A percentile compares a stretch with the other conserved stretches of the same genome.
Conservation (phyloP, 345 rosid species). For the Brassica incana region DNA sequence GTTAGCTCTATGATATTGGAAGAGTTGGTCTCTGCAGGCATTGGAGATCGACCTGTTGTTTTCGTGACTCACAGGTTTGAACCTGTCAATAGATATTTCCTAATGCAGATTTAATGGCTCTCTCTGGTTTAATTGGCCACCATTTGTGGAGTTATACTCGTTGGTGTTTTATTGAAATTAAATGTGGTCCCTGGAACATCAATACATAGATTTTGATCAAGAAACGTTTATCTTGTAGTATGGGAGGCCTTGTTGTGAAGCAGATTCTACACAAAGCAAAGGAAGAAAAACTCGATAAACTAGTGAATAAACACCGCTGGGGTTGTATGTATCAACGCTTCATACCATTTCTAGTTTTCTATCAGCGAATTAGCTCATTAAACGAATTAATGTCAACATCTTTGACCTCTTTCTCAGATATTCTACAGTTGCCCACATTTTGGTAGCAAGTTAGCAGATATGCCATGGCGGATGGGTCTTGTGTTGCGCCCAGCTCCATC, state of each 20-base stretch:
- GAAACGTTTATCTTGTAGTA: slow-evolving; percentile 52
- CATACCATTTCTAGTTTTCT: not conserved
- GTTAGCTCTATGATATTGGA: slow-evolving; percentile 78
- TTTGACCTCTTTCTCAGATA: slow-evolving; percentile 51
- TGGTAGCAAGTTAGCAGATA: slow-evolving; percentile 96
- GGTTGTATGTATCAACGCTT: slow-evolving; percentile 56
- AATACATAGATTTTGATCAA: slow-evolving; percentile 11
- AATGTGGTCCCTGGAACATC: slow-evolving; percentile 1
- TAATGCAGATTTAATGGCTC: not conserved
- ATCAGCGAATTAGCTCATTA: not conserved
- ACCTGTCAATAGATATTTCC: slow-evolving; percentile 12
- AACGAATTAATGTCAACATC: slow-evolving; percentile 3
- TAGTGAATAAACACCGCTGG: slow-evolving; percentile 92
- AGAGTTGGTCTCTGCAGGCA: slow-evolving; percentile 87
- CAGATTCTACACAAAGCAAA: slow-evolving; percentile 88
- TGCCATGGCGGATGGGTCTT: slow-evolving; percentile 99
- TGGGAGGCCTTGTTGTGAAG: slow-evolving; percentile 98
- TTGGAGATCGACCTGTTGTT: slow-evolving; percentile 92
- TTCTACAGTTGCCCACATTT: slow-evolving; percentile 99
- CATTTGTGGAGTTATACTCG: not conserved
- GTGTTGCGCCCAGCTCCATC: slow-evolving; percentile 95
- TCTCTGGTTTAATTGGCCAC: not conserved
- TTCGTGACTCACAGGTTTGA: slow-evolving; percentile 95
- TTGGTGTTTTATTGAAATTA: slow-evolving; percentile 5
- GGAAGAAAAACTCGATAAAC: slow-evolving; percentile 67